A percentile compares a stretch with the other conserved stretches of the same genome.
These are phyloP conservation scores for Mrakiaceae sp. DNA, from an alignment of 1,284 basidiomycete genomes.

Conservation along the genomic window DNA sequence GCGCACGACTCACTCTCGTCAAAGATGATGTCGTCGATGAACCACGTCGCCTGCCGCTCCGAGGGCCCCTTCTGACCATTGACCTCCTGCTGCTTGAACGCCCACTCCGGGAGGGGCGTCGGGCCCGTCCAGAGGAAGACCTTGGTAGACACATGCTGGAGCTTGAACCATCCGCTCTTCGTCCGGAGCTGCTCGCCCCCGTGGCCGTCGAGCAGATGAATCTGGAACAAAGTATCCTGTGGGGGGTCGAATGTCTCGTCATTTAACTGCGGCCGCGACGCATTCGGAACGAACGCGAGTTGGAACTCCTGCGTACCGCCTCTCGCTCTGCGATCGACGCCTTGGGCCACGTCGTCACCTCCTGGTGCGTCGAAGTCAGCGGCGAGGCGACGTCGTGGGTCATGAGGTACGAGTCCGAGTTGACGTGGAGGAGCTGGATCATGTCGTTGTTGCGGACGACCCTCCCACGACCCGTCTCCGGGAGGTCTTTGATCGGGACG, in stretches of 20 bases:
- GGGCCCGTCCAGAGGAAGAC: constrained; percentile 90
- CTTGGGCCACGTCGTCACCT: constrained; percentile 82
- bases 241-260: not conserved
- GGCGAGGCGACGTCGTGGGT: constrained; percentile 98
- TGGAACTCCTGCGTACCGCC: not conserved
- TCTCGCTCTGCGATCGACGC: constrained; percentile 54
- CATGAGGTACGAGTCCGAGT: constrained; percentile 69
- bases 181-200: constrained; percentile 76
- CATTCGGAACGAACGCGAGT: no score
- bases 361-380: constrained; percentile 94
- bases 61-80: constrained; percentile 91
- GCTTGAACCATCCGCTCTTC: constrained; percentile 79
- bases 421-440: constrained; percentile 78
- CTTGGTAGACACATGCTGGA: constrained; percentile 78
- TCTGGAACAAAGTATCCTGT: constrained; percentile 77
- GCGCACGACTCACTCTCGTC: constrained; percentile 48
- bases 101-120: constrained; percentile 86
- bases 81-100: constrained; percentile 90
- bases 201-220: constrained; percentile 58
- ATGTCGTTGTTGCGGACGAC: constrained; percentile 80
- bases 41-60: constrained; percentile 80
- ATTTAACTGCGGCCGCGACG: no score
- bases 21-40: constrained; percentile 66
- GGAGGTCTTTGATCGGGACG: constrained; percentile 82
- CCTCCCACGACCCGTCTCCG: constrained; percentile 74